Percentiles rank a stretch among this genome's conserved stretches.
Conservation (phyloP, 2,329 filamentous ascomycete genomes). For the Colletotrichum eleusines region DNA sequence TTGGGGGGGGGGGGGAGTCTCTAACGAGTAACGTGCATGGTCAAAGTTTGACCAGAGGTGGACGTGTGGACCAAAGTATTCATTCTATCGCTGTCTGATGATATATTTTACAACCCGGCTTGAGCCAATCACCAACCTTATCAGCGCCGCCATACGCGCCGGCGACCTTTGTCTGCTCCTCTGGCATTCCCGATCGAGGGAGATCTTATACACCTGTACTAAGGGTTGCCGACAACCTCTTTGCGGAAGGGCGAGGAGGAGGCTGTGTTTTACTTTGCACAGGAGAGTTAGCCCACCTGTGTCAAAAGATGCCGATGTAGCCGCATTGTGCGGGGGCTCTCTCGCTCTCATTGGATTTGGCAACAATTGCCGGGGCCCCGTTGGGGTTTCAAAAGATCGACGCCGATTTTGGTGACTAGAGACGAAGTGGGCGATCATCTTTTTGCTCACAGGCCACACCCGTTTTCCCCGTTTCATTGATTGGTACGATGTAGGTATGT, state of each 20-base stretch:
- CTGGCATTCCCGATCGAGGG: not conserved
- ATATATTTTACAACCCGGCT: too few relatives aligned
- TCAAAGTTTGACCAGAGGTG: not conserved
- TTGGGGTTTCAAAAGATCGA: conserved; percentile 11
- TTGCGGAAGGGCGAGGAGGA: not conserved
- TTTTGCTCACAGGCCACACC: not conserved
- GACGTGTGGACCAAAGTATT: not conserved
- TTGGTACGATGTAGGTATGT: too few relatives aligned
- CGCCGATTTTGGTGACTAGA: not conserved
- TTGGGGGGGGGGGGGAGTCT: not conserved
- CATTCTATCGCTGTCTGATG: too few relatives aligned
- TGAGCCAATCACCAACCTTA: not conserved
- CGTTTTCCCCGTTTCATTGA: not conserved
- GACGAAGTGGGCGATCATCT: not conserved
- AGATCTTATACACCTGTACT: too few relatives aligned
- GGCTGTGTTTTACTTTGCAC: not conserved
- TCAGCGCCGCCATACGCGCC: not conserved
- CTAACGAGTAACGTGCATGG: not conserved
- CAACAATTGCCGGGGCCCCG: not conserved
- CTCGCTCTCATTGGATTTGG: not conserved
- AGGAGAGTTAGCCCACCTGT: not conserved
- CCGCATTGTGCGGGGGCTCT: not conserved
- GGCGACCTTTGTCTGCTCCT: not conserved
- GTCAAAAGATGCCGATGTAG: conserved; percentile 13
- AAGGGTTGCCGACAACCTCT: too few relatives aligned